Evolutionary conservation across 306 rosid species (phyloP), one percentile per base, ranked within the genome.

Genomic region (Rosa multiflora): DNA sequence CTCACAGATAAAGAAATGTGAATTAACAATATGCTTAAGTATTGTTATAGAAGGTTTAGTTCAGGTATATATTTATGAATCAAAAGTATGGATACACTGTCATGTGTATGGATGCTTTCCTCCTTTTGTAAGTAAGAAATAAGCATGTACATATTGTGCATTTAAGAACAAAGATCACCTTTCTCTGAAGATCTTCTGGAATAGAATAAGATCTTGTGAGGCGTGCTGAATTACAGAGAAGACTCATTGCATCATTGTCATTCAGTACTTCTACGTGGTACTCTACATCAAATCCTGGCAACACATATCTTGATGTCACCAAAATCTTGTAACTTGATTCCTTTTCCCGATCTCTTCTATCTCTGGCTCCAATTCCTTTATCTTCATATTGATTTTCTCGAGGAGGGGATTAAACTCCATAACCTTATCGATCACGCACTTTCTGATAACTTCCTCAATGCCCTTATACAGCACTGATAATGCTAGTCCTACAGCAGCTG

Each of bases 131-230:
- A 12, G 53, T 48, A 48, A 48, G 15, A 44, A 58, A 58, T 10
- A 59, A 37, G 29, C 13, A 21, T 9, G 7, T 17, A 72, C n/a
- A 14, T 56, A 89, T 86, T 79, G 46, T 59, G 32, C 32, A 8
- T 58, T 58, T 88, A 75, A 20, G 56, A 51, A 23, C 17, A 52
- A 8, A 71, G 62, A 74, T 61, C 47, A 88, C 95, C 92, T 90
- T 26, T 79, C 74, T 55, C 11, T 78, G 76, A n/a, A 79, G 55
- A 42, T 84, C 79, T 39, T 80, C 56, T 43, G 9, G 21, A 5
- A 52, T 26, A 26, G 29, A 26, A 15, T 18, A 15, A 15, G n/a
- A 4, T 51, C 0, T 6, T 70, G 83, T 86, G 80, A 72, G 75
- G 80, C 67, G 64, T 74, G 81, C 18, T 55, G 77, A 58, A 88